Evolutionary conservation across 2,329 filamentous ascomycete species (phyloP).

Genomic region (Teratosphaeria pseudoeucalypti): DNA sequence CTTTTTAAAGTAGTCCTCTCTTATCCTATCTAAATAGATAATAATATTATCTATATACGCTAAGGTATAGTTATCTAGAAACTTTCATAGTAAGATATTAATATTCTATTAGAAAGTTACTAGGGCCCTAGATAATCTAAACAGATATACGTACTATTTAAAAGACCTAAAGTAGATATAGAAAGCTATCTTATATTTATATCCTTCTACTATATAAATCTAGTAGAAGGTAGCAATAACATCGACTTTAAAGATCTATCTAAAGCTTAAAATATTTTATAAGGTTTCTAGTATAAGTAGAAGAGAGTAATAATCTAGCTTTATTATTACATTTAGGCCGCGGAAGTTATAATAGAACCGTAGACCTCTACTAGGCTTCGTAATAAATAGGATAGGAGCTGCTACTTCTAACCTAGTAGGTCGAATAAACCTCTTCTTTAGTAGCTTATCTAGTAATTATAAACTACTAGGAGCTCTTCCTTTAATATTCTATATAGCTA

Average conservation of each 20-base stretch:
- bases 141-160: too few relatives aligned
- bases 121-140: too few relatives aligned
- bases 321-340: not conserved
- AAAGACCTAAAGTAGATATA: too few relatives aligned
- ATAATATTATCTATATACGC: too few relatives aligned
- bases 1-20: not conserved
- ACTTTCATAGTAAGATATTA: slow-evolving; percentile 8
- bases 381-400: slow-evolving; percentile 1
- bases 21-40: not conserved
- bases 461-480: not conserved
- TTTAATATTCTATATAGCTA: slow-evolving; percentile 2
- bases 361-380: not conserved
- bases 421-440: not conserved
- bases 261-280: not conserved
- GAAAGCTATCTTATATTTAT: too few relatives aligned
- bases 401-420: not conserved
- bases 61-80: slow-evolving; percentile 6
- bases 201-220: too few relatives aligned
- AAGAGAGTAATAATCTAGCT: not conserved
- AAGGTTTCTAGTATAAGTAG: not conserved
- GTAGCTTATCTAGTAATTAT: not conserved
- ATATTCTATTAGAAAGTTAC: slow-evolving; percentile 16
- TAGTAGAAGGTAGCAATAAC: slow-evolving; percentile 1
- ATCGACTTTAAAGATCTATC: slow-evolving; percentile 1
- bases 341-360: slow-evolving; percentile 1